These are phyloP conservation scores for Mercurialis annua DNA, from an alignment of 345 rosid genomes.

Conservation along the genomic window DNA sequence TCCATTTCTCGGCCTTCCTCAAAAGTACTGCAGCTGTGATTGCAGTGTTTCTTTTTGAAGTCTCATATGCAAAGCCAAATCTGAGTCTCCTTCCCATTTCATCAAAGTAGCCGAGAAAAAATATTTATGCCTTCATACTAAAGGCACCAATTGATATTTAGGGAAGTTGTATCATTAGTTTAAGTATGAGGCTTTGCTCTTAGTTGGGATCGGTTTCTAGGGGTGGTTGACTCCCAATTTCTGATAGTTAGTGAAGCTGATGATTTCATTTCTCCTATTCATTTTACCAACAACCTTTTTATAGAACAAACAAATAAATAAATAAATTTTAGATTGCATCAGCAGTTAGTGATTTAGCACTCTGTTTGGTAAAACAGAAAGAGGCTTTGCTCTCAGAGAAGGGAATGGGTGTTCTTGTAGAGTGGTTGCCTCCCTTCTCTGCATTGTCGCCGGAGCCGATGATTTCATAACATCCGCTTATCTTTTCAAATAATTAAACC, in stretches of 20 bases:
- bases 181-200: conserved; percentile 8
- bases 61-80: not conserved
- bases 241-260: not conserved
- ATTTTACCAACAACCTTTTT: not conserved
- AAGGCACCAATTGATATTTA: not conserved
- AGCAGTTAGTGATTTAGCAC: too few species aligned
- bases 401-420: conserved; percentile 1
- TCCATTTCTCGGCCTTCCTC: not conserved
- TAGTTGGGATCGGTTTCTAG: not conserved
- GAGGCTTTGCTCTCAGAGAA: not conserved
- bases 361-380: too few species aligned
- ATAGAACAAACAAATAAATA: not conserved
- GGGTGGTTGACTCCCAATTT: not conserved
- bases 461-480: not conserved
- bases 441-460: not conserved
- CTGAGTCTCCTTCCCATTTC: not conserved
- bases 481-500: not conserved
- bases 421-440: conserved; percentile 8
- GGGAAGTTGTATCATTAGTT: not conserved
- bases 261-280: not conserved
- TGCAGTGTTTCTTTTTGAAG: not conserved
- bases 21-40: not conserved
- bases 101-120: too few species aligned
- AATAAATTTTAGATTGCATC: not conserved
- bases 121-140: not conserved